Percentiles rank a stretch among this genome's conserved stretches.
These are phyloP conservation scores for Keithomyces neogunnii DNA, from an alignment of 2,329 filamentous ascomycete genomes.

Conservation along the genomic window DNA sequence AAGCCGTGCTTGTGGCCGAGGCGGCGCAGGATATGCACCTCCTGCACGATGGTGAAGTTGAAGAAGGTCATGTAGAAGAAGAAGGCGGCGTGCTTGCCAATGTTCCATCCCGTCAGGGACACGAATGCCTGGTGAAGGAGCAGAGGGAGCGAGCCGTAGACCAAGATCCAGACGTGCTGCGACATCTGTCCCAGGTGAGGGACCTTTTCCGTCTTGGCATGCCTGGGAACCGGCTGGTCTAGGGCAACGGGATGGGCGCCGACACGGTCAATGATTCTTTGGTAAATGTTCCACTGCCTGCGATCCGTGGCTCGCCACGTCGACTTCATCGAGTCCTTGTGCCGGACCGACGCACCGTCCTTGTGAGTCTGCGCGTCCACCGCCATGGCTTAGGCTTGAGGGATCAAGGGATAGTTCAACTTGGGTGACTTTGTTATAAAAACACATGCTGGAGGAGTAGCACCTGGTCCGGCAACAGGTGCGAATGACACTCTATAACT, in stretches of 20 bases:
- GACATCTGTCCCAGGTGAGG: slow-evolving; percentile 22
- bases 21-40: slow-evolving; percentile 27
- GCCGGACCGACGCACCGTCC: neutral
- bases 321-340: slow-evolving; percentile 31
- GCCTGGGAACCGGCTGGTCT: slow-evolving; percentile 25
- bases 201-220: slow-evolving; percentile 28
- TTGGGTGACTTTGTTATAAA: neutral
- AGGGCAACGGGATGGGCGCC: slow-evolving; percentile 18
- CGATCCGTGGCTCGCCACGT: slow-evolving; percentile 24
- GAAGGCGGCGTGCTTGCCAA: slow-evolving; percentile 21
- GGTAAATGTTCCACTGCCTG: slow-evolving; percentile 20
- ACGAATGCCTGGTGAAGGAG: slow-evolving; percentile 15
- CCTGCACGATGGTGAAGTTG: slow-evolving; percentile 29
- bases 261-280: slow-evolving; percentile 24
- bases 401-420: neutral
- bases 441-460: too few species aligned
- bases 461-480: too few species aligned
- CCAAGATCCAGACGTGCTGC: slow-evolving; percentile 29
- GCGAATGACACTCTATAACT: too few species aligned
- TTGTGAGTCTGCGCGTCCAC: neutral
- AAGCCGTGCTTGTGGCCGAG: slow-evolving; percentile 31
- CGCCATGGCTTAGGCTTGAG: neutral
- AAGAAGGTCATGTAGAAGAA: slow-evolving; percentile 29
- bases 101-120: slow-evolving; percentile 21
- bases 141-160: slow-evolving; percentile 14